phyloP scores from a whole-genome alignment of 139 green algal genomes.

The Ettlia oleoabundans region DNA sequence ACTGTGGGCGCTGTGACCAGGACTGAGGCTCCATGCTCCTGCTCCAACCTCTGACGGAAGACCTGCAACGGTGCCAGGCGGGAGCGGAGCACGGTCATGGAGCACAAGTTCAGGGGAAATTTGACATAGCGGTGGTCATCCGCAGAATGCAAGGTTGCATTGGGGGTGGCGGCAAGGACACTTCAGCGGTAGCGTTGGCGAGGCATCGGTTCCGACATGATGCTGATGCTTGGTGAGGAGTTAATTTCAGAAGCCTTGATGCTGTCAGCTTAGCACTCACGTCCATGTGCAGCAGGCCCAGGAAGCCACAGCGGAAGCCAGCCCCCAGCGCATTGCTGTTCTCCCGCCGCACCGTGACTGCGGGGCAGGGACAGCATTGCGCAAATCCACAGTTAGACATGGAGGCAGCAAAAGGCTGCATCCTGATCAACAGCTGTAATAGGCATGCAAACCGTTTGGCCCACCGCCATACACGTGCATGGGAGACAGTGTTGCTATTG shows the following conservation, averaged over 20 bases:
- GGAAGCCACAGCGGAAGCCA: conserved; percentile 91
- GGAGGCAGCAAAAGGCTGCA: too few species aligned
- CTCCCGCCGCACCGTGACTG: conserved; percentile 78
- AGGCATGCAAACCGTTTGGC: too few species aligned
- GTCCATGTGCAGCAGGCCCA: conserved; percentile 94
- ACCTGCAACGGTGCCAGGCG: conserved; percentile 51
- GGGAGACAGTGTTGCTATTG: too few species aligned
- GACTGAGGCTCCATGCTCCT: conserved; percentile 81
- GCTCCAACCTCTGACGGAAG: conserved; percentile 85
- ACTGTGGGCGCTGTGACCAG: conserved; percentile 91
- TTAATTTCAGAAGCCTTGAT: too few species aligned
- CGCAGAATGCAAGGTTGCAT: not conserved
- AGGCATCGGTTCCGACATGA: too few species aligned
- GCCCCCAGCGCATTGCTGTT: conserved; percentile 85
- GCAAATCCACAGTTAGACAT: too few species aligned
- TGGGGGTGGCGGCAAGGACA: not conserved
- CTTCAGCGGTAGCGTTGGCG: too few species aligned
- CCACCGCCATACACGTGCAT: too few species aligned
- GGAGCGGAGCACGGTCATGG: not conserved
- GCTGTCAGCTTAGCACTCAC: not conserved
- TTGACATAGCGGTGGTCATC: not conserved
- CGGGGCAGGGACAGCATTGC: not conserved
- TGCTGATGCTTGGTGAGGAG: too few species aligned
- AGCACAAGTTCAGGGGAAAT: too few species aligned
- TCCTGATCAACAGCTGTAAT: too few species aligned